Evolutionary conservation across 129 eudicot genomes (phyloP), one percentile per base, ranked within the genome.

Genomic region (Arctium minus): DNA sequence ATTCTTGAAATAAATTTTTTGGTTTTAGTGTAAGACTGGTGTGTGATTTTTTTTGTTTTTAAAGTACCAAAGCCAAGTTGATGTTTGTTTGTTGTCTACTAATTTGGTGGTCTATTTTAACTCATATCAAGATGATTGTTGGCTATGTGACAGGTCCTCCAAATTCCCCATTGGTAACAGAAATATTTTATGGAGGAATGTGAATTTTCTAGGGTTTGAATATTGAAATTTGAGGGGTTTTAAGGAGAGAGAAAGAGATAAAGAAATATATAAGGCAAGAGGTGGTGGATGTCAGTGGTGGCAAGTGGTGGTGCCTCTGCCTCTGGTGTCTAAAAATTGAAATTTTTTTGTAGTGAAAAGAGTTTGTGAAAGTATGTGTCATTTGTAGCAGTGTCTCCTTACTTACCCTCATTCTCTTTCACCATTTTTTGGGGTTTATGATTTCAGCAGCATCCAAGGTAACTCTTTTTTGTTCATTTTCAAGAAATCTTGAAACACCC

Each of bases 51-150:
- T 78, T n/a, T n/a, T n/a, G n/a, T n/a, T 68, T 65, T 60, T 73
- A 56, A 79, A 79, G 84, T 78, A 79, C 83, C 76, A 76, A 82
- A 75, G 81, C 83, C n/a, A 83, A 77, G 75, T 79, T 90, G 89
- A 85, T 87, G 85, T 87, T 87, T 87, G 81, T 87, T 87, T 84
- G 83, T 75, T 91, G 93, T 91, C 96, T 86, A 80, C 85, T 39
- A 85, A 82, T 75, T 11, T 87, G 87, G 82, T 86, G 81, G 48
- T 74, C 67, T 80, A 56, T 48, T 77, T 65, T 33, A 85, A 81
- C 92, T 88, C 79, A 88, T 87, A 85, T 86, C 87, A 77, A 87
- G 82, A 81, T 87, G 76, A 67, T n/a, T 92, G 88, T 85, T 87
- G 88, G 75, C 76, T 77, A 77, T 80, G 84, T 88, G 82, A 85